phyloP scores from a whole-genome alignment of 352 stramenopile species.

The Globisporangium megalacanthum region DNA sequence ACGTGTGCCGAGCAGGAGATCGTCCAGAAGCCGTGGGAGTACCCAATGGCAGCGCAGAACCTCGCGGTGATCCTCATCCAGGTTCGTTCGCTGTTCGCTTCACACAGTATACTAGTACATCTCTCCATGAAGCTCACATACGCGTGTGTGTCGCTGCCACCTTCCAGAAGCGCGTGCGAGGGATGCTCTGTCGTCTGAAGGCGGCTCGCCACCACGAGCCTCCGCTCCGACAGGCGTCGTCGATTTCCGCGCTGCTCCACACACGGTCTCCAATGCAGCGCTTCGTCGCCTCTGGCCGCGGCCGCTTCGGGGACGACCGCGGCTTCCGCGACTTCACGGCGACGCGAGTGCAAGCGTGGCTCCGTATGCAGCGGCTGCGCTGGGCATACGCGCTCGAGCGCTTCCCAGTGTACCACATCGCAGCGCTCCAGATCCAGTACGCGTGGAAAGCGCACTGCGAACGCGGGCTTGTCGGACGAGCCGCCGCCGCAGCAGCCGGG shows the following conservation, averaged over 20 bases:
- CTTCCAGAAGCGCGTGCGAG: slow-evolving; percentile 45
- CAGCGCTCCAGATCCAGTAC: slow-evolving; percentile 78
- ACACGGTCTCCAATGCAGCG: slow-evolving; percentile 62
- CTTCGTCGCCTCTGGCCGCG: slow-evolving; percentile 43
- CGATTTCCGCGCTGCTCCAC: not conserved
- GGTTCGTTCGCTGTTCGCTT: slow-evolving; percentile 9
- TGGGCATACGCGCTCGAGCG: slow-evolving; percentile 43
- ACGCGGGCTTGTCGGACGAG: slow-evolving; percentile 22
- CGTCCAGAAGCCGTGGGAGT: slow-evolving; percentile 64
- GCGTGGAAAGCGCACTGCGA: slow-evolving; percentile 56
- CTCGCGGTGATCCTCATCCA: slow-evolving; percentile 76
- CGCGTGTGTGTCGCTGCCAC: not conserved
- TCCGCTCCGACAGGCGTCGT: not conserved
- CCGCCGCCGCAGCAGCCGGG: no score
- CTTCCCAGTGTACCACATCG: slow-evolving; percentile 81
- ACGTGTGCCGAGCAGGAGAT: slow-evolving; percentile 38
- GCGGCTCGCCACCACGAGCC: not conserved
- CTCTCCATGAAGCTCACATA: not conserved
- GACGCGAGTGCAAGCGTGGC: slow-evolving; percentile 64
- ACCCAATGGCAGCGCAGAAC: slow-evolving; percentile 79
- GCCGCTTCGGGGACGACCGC: slow-evolving; percentile 45
- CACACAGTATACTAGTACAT: no score
- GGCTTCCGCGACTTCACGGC: slow-evolving; percentile 61
- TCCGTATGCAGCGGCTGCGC: slow-evolving; percentile 39
- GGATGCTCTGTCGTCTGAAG: slow-evolving; percentile 47